Base-by-base conservation (phyloP, 192 early-diverging fungal genomes). In the Backusella morwellensis region DNA sequence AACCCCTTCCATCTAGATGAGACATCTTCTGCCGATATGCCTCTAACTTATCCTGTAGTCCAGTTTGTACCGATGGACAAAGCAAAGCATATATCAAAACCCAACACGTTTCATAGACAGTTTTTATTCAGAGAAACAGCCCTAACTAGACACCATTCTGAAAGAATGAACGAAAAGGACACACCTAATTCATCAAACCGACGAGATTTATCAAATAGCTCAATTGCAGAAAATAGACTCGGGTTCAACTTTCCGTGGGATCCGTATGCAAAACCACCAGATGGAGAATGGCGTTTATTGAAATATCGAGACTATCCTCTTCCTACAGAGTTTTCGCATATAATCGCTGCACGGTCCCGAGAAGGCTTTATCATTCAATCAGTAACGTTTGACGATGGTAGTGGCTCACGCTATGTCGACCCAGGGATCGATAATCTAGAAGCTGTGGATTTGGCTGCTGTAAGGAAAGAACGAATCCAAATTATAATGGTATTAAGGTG, bases 301-400 rank as follows among this genome's bases (percentile, higher is more conserved):
- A 83, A 88, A 29, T 95, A 90, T 80, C 85, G 84, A 42, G 92
- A 93, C 67, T 95, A 95, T 80, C 82, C 80, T 29, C 81, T 92
- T 17, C 85, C 86, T 23, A 86, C 89, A 35, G 88, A 87, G 67
- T 84, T 94, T 12, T 85, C 86, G 34, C 83, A 89, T 74, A 79
- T 95, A 21, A 85, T 95, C 9, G 88, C 89, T 17, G 80, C 88
- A 7, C 86, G 94, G n/a, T 87, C 91, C 41, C 78, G 89, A 63
- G 91, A 95, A 74, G 94, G 94, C 0, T 95, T 95, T 73, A 84
- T 80, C 15, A 82, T 94, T n/a, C 87, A 90, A 47, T 88, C 80
- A 36, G 84, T 95, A 26, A 84, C 82, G 15, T 75, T 90, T 32
- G 74, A 75, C 6, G 77, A 85, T 72, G 84, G 84, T 74, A 35